Evolutionary conservation across 1,284 basidiomycete genomes (phyloP).

Genomic region (Phaffia rhodozyma): DNA sequence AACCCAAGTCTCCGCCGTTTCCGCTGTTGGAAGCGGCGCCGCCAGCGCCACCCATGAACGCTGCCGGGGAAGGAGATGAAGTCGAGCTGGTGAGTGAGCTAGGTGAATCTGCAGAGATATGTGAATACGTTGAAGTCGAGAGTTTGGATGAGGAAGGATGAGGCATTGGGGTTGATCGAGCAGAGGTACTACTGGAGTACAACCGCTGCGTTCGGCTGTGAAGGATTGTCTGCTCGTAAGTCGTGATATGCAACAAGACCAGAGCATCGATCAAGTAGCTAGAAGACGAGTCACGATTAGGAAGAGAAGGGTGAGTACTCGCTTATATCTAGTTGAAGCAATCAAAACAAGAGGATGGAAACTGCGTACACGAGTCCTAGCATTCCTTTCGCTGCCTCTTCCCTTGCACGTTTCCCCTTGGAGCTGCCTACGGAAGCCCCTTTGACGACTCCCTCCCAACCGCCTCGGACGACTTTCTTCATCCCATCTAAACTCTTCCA

Average conservation of each 20-base stretch:
- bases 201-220: conserved; percentile 20
- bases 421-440: conserved; percentile 16
- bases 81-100: conserved; percentile 7
- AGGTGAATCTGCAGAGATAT: conserved; percentile 14
- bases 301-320: background rate
- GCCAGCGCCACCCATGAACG: background rate
- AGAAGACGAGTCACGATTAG: background rate
- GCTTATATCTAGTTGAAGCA: background rate
- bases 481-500: conserved; percentile 27
- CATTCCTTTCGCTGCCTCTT: conserved; percentile 27
- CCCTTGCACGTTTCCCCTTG: conserved; percentile 18
- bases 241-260: conserved; percentile 25
- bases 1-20: background rate
- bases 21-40: background rate
- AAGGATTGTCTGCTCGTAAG: conserved; percentile 26
- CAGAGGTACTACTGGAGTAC: conserved; percentile 13
- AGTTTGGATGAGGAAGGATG: background rate
- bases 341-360: background rate
- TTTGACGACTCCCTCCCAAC: conserved; percentile 26
- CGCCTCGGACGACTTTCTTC: conserved; percentile 24
- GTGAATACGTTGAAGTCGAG: background rate
- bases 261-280: conserved; percentile 34
- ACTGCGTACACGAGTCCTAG: conserved; percentile 29
- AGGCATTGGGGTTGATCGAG: background rate
- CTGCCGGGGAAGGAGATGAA: background rate